These are phyloP conservation scores for Scheffersomyces stipitis DNA, from an alignment of 805 yeast genomes.

Conservation along the genomic window DNA sequence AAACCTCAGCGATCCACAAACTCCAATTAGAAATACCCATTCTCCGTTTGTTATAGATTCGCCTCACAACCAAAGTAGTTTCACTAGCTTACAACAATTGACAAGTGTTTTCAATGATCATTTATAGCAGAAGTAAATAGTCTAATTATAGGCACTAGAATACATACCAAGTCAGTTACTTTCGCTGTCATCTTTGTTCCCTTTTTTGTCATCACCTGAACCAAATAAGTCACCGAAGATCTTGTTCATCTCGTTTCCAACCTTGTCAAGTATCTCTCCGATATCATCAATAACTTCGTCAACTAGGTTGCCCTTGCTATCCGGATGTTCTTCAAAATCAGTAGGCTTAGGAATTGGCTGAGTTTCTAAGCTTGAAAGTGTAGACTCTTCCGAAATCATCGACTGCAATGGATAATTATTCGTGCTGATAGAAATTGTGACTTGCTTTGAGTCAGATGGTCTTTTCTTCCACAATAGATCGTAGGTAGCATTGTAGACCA, in stretches of 20 bases:
- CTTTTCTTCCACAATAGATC: slow-evolving; percentile 38
- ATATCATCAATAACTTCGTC: slow-evolving; percentile 13
- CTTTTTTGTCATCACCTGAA: slow-evolving; percentile 1
- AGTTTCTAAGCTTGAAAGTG: slow-evolving; percentile 13
- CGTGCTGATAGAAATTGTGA: slow-evolving; percentile 16
- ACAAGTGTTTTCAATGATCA: slow-evolving; percentile 1
- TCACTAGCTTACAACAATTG: slow-evolving; percentile 3
- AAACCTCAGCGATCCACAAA: slow-evolving; percentile 7
- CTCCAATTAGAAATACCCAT: slow-evolving; percentile 11
- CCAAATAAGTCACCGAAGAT: slow-evolving; percentile 13
- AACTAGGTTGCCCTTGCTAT: neutral
- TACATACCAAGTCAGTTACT: neutral
- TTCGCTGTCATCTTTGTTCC: neutral
- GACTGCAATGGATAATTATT: slow-evolving; percentile 25
- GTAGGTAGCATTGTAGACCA: slow-evolving; percentile 51
- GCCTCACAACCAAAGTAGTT: slow-evolving; percentile 2
- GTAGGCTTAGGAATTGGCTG: slow-evolving; percentile 26
- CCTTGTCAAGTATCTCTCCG: slow-evolving; percentile 14
- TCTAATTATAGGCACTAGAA: slow-evolving; percentile 1
- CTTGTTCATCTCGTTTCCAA: slow-evolving; percentile 21
- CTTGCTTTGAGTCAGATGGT: slow-evolving; percentile 5
- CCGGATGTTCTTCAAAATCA: slow-evolving; percentile 14
- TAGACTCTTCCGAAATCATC: slow-evolving; percentile 22
- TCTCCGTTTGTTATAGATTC: slow-evolving; percentile 18
- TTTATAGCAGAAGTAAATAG: neutral